Base-by-base conservation (phyloP, 768 basidiomycete genomes). In the Tricholoma terreum region DNA sequence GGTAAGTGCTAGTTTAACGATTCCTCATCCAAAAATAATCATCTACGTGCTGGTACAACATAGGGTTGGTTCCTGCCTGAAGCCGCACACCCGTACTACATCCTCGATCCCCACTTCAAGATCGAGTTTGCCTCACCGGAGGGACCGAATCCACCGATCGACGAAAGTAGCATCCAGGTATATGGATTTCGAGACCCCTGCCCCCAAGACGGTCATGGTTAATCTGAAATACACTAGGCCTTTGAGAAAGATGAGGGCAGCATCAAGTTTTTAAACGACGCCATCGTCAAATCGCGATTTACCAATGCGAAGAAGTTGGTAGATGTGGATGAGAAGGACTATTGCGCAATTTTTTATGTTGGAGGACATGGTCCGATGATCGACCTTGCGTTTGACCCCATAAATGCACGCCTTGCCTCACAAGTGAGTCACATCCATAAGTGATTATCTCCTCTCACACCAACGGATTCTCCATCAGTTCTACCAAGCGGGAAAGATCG, bases 61-160 rank as follows among this genome's bases (percentile, higher is more conserved):
- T 56, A 87, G 86, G 89, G 89, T 19, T 90, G 85, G 85, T 92
- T 84, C 70, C 78, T 90, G 30, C 86, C 89, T 5, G 90, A 93
- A 68, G 84, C 84, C 11, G 86, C 86, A 0, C 89, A 89, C 67
- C 87, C 87, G 1, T 89, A 86, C 71, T 86, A 84, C 64, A 68
- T 77, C 55, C 74, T 86, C 30, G 65, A 68, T 3, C 78, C 81
- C 19, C 75, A 82, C 55, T 76, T 73, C 62, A 72, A 70, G 33
- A 79, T 89, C 63, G 83, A 82, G 53, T 84, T 85, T 60, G 86
- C 84, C 1, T 74, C 84, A 1, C 84, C 85, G 8, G 70, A 69
- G 9, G 87, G 87, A 56, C 79, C 88, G 19, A 85, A 86, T 61
- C 87, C 90, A 6, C 89, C 90, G 0, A 60, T 92, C 22, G 89